Percentiles rank a stretch among this genome's conserved stretches.
Conservation (phyloP, 169 alveolate species). For the Amoebophrya sp. region DNA sequence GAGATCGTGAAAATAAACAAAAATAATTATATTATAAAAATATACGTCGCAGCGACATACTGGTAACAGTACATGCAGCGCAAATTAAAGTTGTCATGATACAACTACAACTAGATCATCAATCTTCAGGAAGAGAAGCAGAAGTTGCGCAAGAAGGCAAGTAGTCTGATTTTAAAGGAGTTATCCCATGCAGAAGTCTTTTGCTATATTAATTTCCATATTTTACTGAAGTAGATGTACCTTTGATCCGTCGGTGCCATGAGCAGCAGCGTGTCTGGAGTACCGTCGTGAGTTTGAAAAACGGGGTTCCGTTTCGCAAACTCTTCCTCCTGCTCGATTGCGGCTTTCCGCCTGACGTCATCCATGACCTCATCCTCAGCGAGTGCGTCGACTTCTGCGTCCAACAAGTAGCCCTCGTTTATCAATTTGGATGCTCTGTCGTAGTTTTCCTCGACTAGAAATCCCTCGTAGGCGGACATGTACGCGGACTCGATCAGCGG, state of each 20-base stretch:
- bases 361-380: neutral
- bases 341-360: neutral
- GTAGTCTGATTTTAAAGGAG: no score
- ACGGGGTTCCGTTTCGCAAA: neutral
- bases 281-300: neutral
- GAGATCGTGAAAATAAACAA: no score
- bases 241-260: conserved; percentile 22
- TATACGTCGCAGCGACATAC: no score
- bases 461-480: conserved; percentile 22
- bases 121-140: no score
- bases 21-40: no score
- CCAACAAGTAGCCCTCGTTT: neutral
- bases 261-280: neutral
- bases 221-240: no score
- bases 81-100: no score
- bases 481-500: neutral
- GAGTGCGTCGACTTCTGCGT: neutral
- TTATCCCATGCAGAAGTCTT: no score
- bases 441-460: neutral
- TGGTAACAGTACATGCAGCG: no score
- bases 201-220: no score
- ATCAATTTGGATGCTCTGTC: neutral
- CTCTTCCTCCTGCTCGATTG: neutral
- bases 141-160: no score
- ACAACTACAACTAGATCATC: no score